Evolutionary conservation across 345 rosid species (phyloP).

Genomic region (Zanthoxylum bungeanum): DNA sequence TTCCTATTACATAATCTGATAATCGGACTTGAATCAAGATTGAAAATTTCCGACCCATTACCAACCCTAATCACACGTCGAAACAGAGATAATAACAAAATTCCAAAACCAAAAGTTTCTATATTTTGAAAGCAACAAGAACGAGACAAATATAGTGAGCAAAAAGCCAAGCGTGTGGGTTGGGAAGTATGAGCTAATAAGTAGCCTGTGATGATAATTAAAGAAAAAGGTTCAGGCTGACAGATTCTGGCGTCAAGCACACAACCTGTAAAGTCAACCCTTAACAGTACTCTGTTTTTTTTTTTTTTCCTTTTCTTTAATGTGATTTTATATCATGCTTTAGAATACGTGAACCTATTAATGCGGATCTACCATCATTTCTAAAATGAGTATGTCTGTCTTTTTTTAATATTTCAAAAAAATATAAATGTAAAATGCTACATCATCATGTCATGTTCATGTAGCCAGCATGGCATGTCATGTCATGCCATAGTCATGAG

Average conservation of each 20-base stretch:
- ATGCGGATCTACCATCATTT: conserved; percentile 33
- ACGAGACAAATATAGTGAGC: background rate
- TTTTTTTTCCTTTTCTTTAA: background rate
- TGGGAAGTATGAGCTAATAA: too few species aligned
- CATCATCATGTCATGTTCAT: background rate
- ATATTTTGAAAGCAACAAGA: too few species aligned
- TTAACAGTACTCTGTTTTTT: background rate
- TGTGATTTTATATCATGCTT: conserved; percentile 1
- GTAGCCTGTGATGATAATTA: conserved; percentile 24
- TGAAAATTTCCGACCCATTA: too few species aligned
- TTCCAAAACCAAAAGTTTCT: too few species aligned
- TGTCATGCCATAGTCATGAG: background rate
- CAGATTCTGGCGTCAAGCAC: conserved; percentile 23
- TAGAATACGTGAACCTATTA: conserved; percentile 41
- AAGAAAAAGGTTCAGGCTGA: conserved; percentile 10
- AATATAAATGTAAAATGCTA: too few species aligned
- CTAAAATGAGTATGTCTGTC: conserved; percentile 39
- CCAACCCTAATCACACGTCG: too few species aligned
- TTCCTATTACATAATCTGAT: too few species aligned
- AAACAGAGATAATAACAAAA: too few species aligned
- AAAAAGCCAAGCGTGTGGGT: conserved; percentile 1
- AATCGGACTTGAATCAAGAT: too few species aligned
- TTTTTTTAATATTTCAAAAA: conserved; percentile 12
- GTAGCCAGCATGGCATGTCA: background rate
- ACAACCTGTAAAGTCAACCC: conserved; percentile 47